Base-by-base conservation (phyloP, 73 alveolate species). In the Paramecium sonneborni region DNA sequence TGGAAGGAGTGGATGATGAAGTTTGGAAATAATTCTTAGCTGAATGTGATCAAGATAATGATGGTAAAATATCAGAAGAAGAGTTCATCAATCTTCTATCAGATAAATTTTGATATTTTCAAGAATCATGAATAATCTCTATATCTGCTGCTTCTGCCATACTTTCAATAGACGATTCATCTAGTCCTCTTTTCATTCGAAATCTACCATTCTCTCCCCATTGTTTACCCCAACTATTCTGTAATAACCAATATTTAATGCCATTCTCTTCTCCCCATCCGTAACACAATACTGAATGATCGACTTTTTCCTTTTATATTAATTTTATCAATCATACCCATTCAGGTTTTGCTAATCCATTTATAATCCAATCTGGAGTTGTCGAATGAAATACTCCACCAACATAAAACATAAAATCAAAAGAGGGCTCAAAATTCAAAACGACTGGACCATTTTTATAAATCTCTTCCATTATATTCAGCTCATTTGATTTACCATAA, bases 181-280 rank as follows among this genome's bases (percentile, higher is more conserved):
- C 94, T 15, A 46, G 23, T 43, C 94, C 94, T 88, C 94, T 88
- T 46, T 72, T 88, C 89, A 88, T 69, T 46, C 94, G 69, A 88
- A 88, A 88, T 48, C 74, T 88, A 70, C 94, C 94, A 46, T 44
- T 70, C 85, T 88, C 94, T 26, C 94, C 94, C 94, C 94, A 88
- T 44, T 70, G 8, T 70, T 41, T 62, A 43, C 94, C 94, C 94
- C 94, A 88, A 23, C 88, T 57, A 72, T 88, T 88, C 55, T 88
- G 28, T 12, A 88, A 37, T 41, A 88, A 35, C 94, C 94, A 88
- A 72, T 70, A 88, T 69, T 88, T 88, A 6, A 57, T 79, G 6
- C 87, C 88, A 69, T 88, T 82, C 46, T 88, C 94, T 88, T 88
- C 94, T 21, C 94, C 94, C 94, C 94, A 88, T 15, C 94, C 94